Conservation (phyloP, 805 yeast species). For the Candida odintsovae region DNA sequence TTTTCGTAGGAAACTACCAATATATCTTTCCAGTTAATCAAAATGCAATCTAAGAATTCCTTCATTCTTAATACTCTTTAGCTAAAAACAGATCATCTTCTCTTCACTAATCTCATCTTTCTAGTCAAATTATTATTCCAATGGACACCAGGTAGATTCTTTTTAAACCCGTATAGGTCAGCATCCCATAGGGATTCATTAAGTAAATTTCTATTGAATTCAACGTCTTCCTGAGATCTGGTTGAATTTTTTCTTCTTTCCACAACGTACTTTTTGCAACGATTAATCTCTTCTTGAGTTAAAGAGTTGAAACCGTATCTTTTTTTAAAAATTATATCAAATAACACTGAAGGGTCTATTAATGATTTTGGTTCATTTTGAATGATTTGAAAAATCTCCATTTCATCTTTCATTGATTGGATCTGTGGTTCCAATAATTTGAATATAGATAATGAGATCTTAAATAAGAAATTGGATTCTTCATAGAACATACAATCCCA, state of each 20-base stretch:
- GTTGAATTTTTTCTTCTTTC: conserved; percentile 40
- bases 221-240: conserved; percentile 13
- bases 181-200: conserved; percentile 30
- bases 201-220: conserved; percentile 21
- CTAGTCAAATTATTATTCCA: conserved; percentile 59
- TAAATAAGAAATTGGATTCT: conserved; percentile 80
- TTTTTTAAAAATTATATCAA: conserved; percentile 72
- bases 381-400: conserved; percentile 75
- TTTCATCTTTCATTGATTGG: conserved; percentile 36
- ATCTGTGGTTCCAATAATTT: conserved; percentile 69
- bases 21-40: too few species aligned
- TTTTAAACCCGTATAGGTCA: conserved; percentile 38
- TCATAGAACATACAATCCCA: conserved; percentile 97
- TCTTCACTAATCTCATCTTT: conserved; percentile 41
- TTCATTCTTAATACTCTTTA: too few species aligned
- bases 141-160: conserved; percentile 42
- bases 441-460: conserved; percentile 75
- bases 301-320: conserved; percentile 67
- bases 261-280: conserved; percentile 73
- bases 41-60: too few species aligned
- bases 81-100: conserved; percentile 11
- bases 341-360: conserved; percentile 60
- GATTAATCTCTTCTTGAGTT: conserved; percentile 75
- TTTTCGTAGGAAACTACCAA: too few species aligned
- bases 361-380: conserved; percentile 76